Conservation (phyloP, 768 basidiomycete genomes). For the Rubroboletus pulcherrimus region DNA sequence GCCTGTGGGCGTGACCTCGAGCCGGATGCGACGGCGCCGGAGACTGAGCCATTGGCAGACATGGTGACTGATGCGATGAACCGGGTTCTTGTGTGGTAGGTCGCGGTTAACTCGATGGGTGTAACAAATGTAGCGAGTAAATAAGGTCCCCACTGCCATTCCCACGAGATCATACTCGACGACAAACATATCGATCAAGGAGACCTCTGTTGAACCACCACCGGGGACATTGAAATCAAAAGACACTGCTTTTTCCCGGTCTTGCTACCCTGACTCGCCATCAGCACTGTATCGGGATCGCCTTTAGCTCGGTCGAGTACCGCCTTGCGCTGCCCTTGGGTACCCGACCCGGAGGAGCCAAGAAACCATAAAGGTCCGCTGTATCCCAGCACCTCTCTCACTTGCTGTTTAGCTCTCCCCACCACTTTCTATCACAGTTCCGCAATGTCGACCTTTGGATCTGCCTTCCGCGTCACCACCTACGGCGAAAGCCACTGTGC, state of each 20-base stretch:
- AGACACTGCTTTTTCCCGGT: not conserved
- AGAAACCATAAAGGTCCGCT: constrained; percentile 19
- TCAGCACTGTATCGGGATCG: constrained; percentile 5
- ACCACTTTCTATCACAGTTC: constrained; percentile 3
- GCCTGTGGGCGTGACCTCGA: constrained; percentile 63
- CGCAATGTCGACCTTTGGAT: constrained; percentile 92
- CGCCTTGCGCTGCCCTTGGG: constrained; percentile 16
- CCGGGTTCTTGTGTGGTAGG: not conserved
- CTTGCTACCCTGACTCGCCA: not conserved
- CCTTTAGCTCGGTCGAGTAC: constrained; percentile 22
- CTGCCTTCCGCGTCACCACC: constrained; percentile 89
- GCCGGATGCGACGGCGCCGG: constrained; percentile 34
- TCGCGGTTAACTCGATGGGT: not conserved
- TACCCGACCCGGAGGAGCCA: not conserved
- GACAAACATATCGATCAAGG: not conserved
- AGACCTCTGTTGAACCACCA: not conserved
- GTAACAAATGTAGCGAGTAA: not conserved
- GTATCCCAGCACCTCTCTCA: constrained; percentile 1
- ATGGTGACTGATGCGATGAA: constrained; percentile 9
- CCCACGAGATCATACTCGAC: constrained; percentile 17
- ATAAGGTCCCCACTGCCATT: constrained; percentile 9
- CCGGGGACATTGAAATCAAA: not conserved
- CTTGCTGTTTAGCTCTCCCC: constrained; percentile 11
- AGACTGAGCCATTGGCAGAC: constrained; percentile 24
- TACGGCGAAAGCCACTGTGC: constrained; percentile 98